phyloP scores from a whole-genome alignment of 345 rosid species.

The Ceriops zippeliana region DNA sequence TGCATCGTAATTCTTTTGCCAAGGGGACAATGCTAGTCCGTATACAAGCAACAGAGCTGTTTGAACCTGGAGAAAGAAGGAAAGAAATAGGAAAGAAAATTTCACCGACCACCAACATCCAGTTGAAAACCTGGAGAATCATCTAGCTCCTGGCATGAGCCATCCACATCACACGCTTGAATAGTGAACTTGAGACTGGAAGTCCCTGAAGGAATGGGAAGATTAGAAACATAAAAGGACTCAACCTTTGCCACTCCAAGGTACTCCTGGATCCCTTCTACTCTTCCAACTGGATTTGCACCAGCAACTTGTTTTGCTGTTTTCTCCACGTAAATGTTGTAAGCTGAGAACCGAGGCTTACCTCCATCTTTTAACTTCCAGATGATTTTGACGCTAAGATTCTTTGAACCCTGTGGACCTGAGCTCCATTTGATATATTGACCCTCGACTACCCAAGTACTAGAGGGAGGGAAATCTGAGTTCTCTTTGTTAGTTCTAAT shows the following conservation, averaged over 20 bases:
- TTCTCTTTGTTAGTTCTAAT: constrained; percentile 30
- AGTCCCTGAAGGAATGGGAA: constrained; percentile 39
- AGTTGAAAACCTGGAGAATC: constrained; percentile 46
- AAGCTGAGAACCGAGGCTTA: constrained; percentile 28
- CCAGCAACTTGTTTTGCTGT: constrained; percentile 15
- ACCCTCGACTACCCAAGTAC: constrained; percentile 53
- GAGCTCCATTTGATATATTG: constrained; percentile 45
- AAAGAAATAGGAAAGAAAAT: too few species aligned
- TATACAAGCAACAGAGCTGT: neutral
- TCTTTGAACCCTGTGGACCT: constrained; percentile 35
- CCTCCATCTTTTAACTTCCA: constrained; percentile 47
- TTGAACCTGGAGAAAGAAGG: neutral
- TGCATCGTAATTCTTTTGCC: too few species aligned
- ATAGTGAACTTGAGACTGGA: constrained; percentile 46
- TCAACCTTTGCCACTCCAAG: constrained; percentile 57
- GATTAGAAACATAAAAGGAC: constrained; percentile 52
- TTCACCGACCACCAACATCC: constrained; percentile 25
- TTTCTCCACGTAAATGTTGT: constrained; percentile 54
- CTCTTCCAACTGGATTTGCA: constrained; percentile 20
- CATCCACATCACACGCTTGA: constrained; percentile 45
- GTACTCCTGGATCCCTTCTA: constrained; percentile 28
- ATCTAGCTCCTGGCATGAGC: constrained; percentile 34
- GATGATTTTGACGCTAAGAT: constrained; percentile 46
- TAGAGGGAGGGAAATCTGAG: constrained; percentile 35
- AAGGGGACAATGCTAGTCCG: neutral